Evolutionary conservation across 2,329 filamentous ascomycete species (phyloP).

Genomic region (Penicillium sp.): DNA sequence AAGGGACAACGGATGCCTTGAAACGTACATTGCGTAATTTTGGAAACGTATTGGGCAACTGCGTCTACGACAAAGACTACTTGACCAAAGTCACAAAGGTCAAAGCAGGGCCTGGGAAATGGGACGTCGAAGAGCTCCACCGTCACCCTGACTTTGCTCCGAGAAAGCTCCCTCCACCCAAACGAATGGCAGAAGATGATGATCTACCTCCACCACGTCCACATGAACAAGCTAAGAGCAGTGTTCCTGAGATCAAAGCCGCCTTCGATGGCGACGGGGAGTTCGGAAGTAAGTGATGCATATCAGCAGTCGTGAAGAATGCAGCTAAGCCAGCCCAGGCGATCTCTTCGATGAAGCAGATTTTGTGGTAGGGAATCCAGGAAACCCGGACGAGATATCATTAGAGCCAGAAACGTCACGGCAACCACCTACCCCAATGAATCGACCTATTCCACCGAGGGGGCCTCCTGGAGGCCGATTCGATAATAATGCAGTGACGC

Average conservation of each 20-base stretch:
- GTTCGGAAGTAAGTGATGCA: slow-evolving; percentile 40
- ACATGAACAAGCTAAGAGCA: slow-evolving; percentile 26
- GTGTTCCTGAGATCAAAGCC: slow-evolving; percentile 26
- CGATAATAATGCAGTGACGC: slow-evolving; percentile 32
- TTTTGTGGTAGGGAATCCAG: slow-evolving; percentile 67
- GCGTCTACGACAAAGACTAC: slow-evolving; percentile 96
- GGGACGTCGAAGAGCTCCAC: slow-evolving; percentile 75
- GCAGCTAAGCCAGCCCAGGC: slow-evolving; percentile 32
- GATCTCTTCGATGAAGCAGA: slow-evolving; percentile 74
- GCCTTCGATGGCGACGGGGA: slow-evolving; percentile 42
- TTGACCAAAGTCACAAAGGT: slow-evolving; percentile 85
- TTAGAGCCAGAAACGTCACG: slow-evolving; percentile 44
- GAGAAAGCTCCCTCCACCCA: slow-evolving; percentile 46
- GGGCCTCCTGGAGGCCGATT: slow-evolving; percentile 21
- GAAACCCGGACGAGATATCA: slow-evolving; percentile 73
- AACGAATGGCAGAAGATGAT: slow-evolving; percentile 48
- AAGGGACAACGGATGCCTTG: slow-evolving; percentile 89
- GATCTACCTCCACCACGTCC: slow-evolving; percentile 43
- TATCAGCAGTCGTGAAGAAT: background rate
- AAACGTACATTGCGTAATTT: slow-evolving; percentile 89
- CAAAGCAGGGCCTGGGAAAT: slow-evolving; percentile 74
- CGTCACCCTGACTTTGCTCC: slow-evolving; percentile 71
- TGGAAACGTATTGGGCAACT: slow-evolving; percentile 96
- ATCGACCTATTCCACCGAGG: slow-evolving; percentile 19
- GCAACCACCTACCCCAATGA: slow-evolving; percentile 26